A percentile compares a stretch with the other conserved stretches of the same genome.
Conservation (phyloP, 2,329 filamentous ascomycete genomes). For the Fusarium bactridioides region DNA sequence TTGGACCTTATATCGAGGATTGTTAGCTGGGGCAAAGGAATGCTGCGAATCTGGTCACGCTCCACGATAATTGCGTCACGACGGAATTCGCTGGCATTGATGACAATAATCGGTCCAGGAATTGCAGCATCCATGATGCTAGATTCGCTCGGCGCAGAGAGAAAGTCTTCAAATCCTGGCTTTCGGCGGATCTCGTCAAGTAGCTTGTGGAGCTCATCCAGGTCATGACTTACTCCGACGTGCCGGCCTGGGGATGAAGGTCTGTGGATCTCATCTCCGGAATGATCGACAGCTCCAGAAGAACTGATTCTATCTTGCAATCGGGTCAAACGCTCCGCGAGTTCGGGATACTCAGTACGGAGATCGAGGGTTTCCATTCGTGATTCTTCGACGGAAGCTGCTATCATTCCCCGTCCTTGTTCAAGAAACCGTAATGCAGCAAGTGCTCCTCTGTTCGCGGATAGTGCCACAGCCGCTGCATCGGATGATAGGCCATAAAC, state of each 20-base stretch:
- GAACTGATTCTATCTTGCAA: too few relatives aligned
- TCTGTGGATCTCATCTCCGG: too few relatives aligned
- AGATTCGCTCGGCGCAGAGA: not conserved
- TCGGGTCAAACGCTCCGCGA: accelerated
- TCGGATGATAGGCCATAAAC: not conserved
- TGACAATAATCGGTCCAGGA: not conserved
- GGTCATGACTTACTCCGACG: not conserved
- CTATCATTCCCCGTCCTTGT: not conserved
- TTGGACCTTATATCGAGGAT: not conserved
- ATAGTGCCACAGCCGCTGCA: not conserved
- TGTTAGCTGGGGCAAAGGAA: not conserved
- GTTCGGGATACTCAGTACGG: not conserved
- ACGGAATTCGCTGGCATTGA: not conserved
- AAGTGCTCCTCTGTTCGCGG: not conserved
- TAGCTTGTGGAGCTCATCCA: not conserved
- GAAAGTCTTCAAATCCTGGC: not conserved
- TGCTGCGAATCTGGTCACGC: not conserved
- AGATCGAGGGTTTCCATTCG: not conserved
- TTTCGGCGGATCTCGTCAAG: not conserved
- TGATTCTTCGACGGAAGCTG: not conserved
- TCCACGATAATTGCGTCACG: not conserved
- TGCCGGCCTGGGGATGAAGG: not conserved
- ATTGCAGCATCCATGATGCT: not conserved
- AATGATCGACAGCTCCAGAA: not conserved
- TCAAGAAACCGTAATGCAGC: not conserved